Base-by-base conservation (phyloP, 2,329 filamentous ascomycete species). In the Colletotrichum tabaci region DNA sequence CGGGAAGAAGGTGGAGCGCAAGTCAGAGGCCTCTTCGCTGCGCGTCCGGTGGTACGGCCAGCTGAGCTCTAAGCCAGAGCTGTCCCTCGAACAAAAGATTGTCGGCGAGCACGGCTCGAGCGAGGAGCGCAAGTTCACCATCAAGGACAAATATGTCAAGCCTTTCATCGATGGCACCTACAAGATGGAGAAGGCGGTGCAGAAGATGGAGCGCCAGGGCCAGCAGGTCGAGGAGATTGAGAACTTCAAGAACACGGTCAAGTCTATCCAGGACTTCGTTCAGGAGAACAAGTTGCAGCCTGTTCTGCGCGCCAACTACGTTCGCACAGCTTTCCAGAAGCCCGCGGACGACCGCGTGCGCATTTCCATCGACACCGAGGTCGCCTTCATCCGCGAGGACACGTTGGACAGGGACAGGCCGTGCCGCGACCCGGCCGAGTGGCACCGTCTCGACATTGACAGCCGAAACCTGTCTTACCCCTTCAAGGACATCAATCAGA, bases 91-190 rank as follows among this genome's bases (percentile, higher is more conserved):
- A 84, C 94, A 97, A 82, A 99, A 98, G 86, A 92, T 90, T 13
- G 90, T 97, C 67, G 89, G 92, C 68, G 90, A 93, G 61, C 92
- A 93, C 75, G 92, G 94, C 74, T 89, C 87, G 66, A 96, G 93
- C 80, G 90, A 93, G 75, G 95, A 98, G 80, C 89, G 91, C 76
- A 91, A 91, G 75, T 93, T 98, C 77, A 86, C 89, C 26, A 93
- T 98, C 83, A 99, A 99, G 84, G 93, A 95, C 78, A 98, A 98
- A 81, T 98, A 98, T 79, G 88, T 98, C 73, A 92, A 95, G 80
- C 87, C 91, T 1, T 98, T 98, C 83, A 89, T 99, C 64, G 90
- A 93, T 62, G 94, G 93, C 60, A 89, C 96, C 74, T 98, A 98
- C 82, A 91, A 93, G 77, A 93, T 98, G 90, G 96, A 98, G 81